These are phyloP conservation scores for Cenchrus americanus DNA, from an alignment of 176 grass and related monocot species.

Conservation along the genomic window DNA sequence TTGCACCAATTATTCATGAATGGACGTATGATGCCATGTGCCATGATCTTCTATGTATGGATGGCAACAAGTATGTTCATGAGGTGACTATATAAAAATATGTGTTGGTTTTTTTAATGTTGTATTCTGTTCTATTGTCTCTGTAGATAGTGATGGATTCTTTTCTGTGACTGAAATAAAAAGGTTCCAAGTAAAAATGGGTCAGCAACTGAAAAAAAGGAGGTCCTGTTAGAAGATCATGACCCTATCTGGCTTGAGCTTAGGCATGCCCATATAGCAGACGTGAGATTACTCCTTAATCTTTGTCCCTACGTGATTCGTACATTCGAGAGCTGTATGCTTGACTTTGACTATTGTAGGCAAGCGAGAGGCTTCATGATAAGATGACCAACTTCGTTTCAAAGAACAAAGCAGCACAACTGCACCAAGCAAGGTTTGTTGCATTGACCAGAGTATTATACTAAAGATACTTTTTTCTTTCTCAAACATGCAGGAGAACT, in stretches of 20 bases:
- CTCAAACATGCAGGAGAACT: no score
- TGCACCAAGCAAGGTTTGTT: slow-evolving; percentile 71
- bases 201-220: slow-evolving; percentile 71
- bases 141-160: slow-evolving; percentile 7
- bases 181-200: slow-evolving; percentile 88
- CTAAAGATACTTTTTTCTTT: background rate
- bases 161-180: slow-evolving; percentile 50
- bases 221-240: slow-evolving; percentile 92
- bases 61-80: slow-evolving; percentile 93
- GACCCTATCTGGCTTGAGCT: slow-evolving; percentile 98
- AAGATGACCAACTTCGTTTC: slow-evolving; percentile 97
- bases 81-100: slow-evolving; percentile 58
- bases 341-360: slow-evolving; percentile 57
- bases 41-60: slow-evolving; percentile 88
- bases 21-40: slow-evolving; percentile 99
- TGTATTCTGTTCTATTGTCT: slow-evolving; percentile 10
- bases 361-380: slow-evolving; percentile 92
- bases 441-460: slow-evolving; percentile 16
- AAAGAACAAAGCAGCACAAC: slow-evolving; percentile 95
- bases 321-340: slow-evolving; percentile 4
- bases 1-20: slow-evolving; percentile 97
- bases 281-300: slow-evolving; percentile 58
- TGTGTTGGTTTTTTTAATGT: slow-evolving; percentile 18
- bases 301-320: slow-evolving; percentile 16
- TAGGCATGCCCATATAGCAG: slow-evolving; percentile 91